Conservation (phyloP, 116 monocot species). For the Posidonia oceanica region DNA sequence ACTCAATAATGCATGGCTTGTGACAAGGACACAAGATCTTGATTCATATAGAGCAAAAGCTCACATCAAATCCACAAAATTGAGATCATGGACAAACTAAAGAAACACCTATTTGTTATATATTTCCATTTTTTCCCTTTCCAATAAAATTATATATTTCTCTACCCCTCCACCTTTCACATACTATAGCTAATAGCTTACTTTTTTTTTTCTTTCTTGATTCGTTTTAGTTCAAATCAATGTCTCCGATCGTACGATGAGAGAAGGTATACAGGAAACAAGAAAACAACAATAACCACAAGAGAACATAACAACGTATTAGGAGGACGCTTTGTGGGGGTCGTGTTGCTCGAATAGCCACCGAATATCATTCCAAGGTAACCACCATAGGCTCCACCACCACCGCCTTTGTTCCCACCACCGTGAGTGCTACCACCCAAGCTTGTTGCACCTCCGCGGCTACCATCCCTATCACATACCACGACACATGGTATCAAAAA, state of each 20-base stretch:
- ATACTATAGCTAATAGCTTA: too few species aligned
- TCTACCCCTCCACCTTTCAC: too few species aligned
- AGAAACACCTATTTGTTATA: too few species aligned
- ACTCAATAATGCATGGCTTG: too few species aligned
- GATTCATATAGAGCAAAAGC: too few species aligned
- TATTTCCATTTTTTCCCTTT: too few species aligned
- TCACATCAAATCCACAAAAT: too few species aligned
- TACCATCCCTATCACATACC: conserved; percentile 1
- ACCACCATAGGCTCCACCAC: conserved; percentile 4
- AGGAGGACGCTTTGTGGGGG: background rate
- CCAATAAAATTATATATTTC: too few species aligned
- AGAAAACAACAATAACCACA: background rate
- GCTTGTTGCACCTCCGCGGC: background rate
- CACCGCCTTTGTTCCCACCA: background rate
- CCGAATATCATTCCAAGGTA: conserved; percentile 11
- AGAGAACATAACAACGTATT: background rate
- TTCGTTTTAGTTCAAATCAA: background rate
- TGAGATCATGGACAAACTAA: too few species aligned
- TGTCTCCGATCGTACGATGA: background rate
- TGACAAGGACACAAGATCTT: too few species aligned
- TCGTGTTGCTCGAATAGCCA: background rate
- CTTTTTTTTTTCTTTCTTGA: background rate
- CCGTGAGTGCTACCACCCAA: background rate
- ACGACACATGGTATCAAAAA: too few species aligned
- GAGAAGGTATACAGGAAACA: background rate